Conservation (phyloP, 176 grass and related monocot genomes). For the Musa beccarii region DNA sequence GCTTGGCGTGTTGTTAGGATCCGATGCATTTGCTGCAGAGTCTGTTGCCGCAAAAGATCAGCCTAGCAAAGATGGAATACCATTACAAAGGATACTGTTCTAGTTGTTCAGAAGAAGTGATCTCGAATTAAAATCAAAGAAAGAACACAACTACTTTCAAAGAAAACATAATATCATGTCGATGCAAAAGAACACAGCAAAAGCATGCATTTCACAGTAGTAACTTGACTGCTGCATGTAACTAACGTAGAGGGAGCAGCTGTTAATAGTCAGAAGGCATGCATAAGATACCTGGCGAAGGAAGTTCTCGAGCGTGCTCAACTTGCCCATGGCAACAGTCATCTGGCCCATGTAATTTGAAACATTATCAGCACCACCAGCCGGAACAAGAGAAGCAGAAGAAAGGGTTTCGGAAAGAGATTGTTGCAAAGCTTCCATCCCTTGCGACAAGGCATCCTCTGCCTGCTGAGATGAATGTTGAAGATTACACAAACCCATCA, state of each 20-base stretch:
- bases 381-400: constrained; percentile 15
- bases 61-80: constrained; percentile 26
- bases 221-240: too few species aligned
- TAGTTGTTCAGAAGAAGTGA: too few species aligned
- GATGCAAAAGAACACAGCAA: too few species aligned
- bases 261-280: background rate
- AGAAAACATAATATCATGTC: too few species aligned
- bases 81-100: background rate
- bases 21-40: constrained; percentile 75
- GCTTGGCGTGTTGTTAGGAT: constrained; percentile 74
- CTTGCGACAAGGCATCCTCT: constrained; percentile 87
- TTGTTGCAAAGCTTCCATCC: constrained; percentile 90
- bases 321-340: constrained; percentile 84
- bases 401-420: constrained; percentile 51
- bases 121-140: too few species aligned
- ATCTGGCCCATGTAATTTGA: constrained; percentile 95
- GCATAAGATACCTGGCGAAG: constrained; percentile 47
- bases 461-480: constrained; percentile 86
- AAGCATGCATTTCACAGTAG: too few species aligned
- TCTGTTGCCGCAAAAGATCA: constrained; percentile 87
- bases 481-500: constrained; percentile 78
- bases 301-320: constrained; percentile 78
- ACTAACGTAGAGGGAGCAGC: too few species aligned
- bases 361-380: constrained; percentile 30
- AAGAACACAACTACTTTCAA: too few species aligned